Evolutionary conservation across 73 alveolate species (phyloP).

Genomic region (Paramecium tetraurelia): DNA sequence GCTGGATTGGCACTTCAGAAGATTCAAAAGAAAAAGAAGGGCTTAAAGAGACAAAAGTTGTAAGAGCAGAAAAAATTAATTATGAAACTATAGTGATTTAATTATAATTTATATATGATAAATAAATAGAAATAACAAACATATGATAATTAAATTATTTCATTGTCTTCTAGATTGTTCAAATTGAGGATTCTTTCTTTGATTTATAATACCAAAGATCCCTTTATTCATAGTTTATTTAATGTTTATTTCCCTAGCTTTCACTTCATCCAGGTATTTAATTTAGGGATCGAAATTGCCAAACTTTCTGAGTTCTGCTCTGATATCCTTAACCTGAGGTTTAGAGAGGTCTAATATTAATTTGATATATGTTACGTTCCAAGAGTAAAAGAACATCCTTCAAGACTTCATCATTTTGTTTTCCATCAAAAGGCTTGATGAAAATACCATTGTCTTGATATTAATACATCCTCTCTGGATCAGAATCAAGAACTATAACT

Average conservation of each 20-base stretch:
- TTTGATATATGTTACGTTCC: slow-evolving; percentile 44
- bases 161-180: not conserved
- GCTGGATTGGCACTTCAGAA: not conserved
- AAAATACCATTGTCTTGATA: slow-evolving; percentile 80
- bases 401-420: slow-evolving; percentile 72
- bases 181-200: not conserved
- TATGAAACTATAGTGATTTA: not conserved
- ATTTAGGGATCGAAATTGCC: slow-evolving; percentile 81
- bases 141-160: not conserved
- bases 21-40: slow-evolving; percentile 41
- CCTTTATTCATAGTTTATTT: not conserved
- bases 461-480: slow-evolving; percentile 67
- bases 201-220: not conserved
- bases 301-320: slow-evolving; percentile 73
- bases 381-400: slow-evolving; percentile 78
- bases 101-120: not conserved
- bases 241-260: slow-evolving; percentile 47
- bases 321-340: slow-evolving; percentile 67
- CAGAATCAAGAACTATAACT: slow-evolving; percentile 72
- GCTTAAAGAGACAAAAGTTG: not conserved
- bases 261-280: slow-evolving; percentile 68
- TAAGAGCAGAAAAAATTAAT: not conserved
- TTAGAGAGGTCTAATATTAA: slow-evolving; percentile 34
- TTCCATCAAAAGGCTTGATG: slow-evolving; percentile 80
- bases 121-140: not conserved